Conservation (phyloP, 176 grass and related monocot species). For the Bromus sterilis region DNA sequence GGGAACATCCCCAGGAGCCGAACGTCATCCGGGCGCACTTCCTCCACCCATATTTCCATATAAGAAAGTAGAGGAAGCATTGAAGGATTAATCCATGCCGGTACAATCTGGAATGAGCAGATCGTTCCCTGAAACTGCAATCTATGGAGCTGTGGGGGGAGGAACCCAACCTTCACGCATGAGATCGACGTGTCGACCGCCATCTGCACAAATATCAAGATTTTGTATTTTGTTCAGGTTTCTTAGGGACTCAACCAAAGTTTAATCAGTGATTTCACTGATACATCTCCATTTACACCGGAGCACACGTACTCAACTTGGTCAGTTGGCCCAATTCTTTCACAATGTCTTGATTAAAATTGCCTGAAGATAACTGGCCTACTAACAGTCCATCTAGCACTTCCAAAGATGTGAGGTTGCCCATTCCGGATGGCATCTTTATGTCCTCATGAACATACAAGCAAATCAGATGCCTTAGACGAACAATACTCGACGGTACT, state of each 20-base stretch:
- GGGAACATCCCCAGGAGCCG: neutral
- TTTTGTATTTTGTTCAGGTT: neutral
- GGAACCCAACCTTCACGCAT: neutral
- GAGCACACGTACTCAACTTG: neutral
- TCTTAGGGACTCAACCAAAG: neutral
- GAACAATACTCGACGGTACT: neutral
- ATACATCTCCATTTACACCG: neutral
- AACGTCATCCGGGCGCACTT: neutral
- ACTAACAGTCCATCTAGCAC: neutral
- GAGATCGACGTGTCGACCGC: neutral
- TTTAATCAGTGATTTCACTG: neutral
- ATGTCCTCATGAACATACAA: neutral
- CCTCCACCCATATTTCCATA: neutral
- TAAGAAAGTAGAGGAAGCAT: neutral
- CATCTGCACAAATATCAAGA: neutral
- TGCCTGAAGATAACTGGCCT: neutral
- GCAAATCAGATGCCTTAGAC: neutral
- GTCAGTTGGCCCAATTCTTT: neutral
- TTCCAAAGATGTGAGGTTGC: neutral
- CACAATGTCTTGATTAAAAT: neutral
- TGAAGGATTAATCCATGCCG: neutral
- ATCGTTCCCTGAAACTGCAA: accelerated
- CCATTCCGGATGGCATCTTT: too few relatives aligned
- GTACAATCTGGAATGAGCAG: neutral
- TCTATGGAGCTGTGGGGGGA: neutral